Evolutionary conservation across 768 basidiomycete genomes (phyloP).

Genomic region (Leccinum olivaceopallidum): DNA sequence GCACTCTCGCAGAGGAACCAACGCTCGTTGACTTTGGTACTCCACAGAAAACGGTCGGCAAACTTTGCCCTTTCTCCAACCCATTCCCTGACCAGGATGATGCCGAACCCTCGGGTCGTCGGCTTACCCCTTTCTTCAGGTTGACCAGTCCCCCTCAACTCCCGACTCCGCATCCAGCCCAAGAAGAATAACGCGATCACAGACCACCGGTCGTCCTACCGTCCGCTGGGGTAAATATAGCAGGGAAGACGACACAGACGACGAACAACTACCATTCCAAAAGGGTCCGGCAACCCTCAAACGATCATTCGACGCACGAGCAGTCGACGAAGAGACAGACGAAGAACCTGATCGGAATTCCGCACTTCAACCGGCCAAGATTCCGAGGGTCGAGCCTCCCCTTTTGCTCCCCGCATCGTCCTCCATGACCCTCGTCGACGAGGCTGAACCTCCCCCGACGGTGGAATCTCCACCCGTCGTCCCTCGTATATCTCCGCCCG

Average conservation of each 20-base stretch:
- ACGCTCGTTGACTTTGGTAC: constrained; percentile 28
- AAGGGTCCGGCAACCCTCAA: constrained; percentile 29
- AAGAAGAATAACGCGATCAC: constrained; percentile 35
- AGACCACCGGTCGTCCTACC: constrained; percentile 35
- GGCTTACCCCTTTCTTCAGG: constrained; percentile 26
- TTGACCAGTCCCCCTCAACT: constrained; percentile 20
- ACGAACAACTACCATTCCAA: constrained; percentile 15
- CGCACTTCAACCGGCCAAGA: constrained; percentile 24
- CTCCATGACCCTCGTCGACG: constrained; percentile 32
- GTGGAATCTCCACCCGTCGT: constrained; percentile 7
- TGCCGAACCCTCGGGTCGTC: constrained; percentile 30
- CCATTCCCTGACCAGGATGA: constrained; percentile 27
- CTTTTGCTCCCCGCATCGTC: constrained; percentile 29
- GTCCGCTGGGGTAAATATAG: constrained; percentile 36
- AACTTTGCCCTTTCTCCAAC: constrained; percentile 32
- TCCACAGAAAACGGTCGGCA: constrained; percentile 32
- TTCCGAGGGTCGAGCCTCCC: constrained; percentile 29
- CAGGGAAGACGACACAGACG: constrained; percentile 32
- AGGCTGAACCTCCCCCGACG: constrained; percentile 12
- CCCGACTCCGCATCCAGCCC: constrained; percentile 27
- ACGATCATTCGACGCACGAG: constrained; percentile 36
- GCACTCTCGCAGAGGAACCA: constrained; percentile 17
- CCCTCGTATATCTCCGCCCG: constrained; percentile 26
- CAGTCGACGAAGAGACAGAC: constrained; percentile 37
- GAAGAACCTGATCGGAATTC: constrained; percentile 29